Conservation (phyloP, 2,329 filamentous ascomycete genomes). For the Elsinoe ampelina region DNA sequence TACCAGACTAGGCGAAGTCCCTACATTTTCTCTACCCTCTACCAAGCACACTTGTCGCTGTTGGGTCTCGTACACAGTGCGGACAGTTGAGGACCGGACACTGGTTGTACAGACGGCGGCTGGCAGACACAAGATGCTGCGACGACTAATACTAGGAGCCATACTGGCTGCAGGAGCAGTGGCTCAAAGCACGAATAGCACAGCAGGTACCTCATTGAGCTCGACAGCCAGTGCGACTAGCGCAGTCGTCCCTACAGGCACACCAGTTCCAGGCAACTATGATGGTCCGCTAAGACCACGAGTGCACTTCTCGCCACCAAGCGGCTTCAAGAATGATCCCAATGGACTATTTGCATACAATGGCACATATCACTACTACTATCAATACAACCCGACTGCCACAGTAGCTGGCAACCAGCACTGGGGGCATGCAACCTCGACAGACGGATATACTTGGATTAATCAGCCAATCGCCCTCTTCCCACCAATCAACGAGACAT, state of each 20-base stretch:
- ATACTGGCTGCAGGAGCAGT: background rate
- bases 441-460: constrained; percentile 54
- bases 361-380: constrained; percentile 55
- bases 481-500: constrained; percentile 47
- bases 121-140: background rate
- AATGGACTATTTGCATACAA: constrained; percentile 53
- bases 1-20: background rate
- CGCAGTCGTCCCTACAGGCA: constrained; percentile 12
- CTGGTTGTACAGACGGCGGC: no score
- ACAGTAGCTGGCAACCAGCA: constrained; percentile 50
- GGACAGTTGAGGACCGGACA: no score
- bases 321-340: constrained; percentile 46
- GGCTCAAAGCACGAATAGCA: background rate
- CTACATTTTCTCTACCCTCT: no score
- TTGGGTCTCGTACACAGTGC: no score
- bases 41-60: no score
- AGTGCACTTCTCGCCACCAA: constrained; percentile 18
- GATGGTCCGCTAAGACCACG: constrained; percentile 16
- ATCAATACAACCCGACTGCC: constrained; percentile 48
- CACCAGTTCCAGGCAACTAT: constrained; percentile 17
- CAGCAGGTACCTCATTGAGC: background rate
- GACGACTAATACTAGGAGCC: background rate
- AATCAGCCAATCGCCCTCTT: constrained; percentile 55
- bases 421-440: constrained; percentile 57
- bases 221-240: background rate